Percentiles rank a stretch among this genome's conserved stretches.
Evolutionary conservation across 176 grass and related monocot genomes (phyloP).

Genomic region (Ensete ventricosum): DNA sequence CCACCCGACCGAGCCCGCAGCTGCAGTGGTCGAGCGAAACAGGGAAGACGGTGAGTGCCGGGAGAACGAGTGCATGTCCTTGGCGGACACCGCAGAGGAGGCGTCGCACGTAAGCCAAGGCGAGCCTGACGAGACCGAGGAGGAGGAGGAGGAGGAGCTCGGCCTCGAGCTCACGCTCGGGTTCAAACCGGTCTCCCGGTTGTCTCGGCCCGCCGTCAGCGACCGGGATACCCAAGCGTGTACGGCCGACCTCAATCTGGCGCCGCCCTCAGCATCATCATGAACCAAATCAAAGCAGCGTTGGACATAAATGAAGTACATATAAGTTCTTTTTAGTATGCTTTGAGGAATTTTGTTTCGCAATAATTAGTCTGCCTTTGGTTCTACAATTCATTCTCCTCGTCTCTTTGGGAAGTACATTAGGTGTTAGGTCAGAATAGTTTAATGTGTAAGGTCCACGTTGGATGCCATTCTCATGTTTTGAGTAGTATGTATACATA

Average conservation of each 20-base stretch:
- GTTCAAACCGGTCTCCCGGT: background rate
- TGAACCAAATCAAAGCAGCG: too few species aligned
- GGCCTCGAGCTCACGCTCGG: constrained; percentile 43
- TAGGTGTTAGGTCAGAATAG: background rate
- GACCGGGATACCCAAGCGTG: background rate
- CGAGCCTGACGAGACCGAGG: constrained; percentile 11
- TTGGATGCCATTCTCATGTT: background rate
- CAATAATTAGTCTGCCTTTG: too few species aligned
- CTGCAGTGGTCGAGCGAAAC: background rate
- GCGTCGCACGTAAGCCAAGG: constrained; percentile 57
- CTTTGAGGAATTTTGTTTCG: too few species aligned
- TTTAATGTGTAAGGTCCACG: background rate
- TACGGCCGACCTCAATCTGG: background rate
- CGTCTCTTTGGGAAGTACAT: background rate
- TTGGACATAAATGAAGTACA: too few species aligned
- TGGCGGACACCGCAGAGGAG: constrained; percentile 32
- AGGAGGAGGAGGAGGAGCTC: constrained; percentile 1
- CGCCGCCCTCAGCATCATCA: background rate
- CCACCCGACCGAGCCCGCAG: constrained; percentile 13
- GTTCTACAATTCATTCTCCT: too few species aligned
- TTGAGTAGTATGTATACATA: background rate
- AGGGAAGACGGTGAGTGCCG: background rate
- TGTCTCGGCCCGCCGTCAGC: background rate
- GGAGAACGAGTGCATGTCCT: constrained; percentile 10
- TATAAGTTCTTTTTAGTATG: too few species aligned